Conservation (phyloP, 768 basidiomycete species). For the Calocera viscosa region DNA sequence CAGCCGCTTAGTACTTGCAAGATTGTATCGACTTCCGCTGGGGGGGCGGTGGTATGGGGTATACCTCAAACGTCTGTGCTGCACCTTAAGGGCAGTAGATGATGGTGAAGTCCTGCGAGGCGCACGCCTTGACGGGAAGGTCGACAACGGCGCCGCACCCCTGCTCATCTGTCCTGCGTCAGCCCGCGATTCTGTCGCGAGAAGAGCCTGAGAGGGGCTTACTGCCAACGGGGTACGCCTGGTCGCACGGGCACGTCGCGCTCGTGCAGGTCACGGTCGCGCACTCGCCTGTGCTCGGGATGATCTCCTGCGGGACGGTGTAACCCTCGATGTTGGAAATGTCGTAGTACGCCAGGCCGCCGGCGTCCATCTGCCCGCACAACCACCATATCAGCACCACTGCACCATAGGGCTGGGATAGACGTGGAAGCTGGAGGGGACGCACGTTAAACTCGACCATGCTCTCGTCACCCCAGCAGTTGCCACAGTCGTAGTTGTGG, state of each 20-base stretch:
- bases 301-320: not conserved
- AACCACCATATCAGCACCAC: not conserved
- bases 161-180: not conserved
- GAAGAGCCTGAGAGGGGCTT: not conserved
- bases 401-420: not conserved
- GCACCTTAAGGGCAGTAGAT: not conserved
- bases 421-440: not conserved
- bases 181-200: not conserved
- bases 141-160: slow-evolving; percentile 1
- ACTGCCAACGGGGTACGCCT: not conserved
- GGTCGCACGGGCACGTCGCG: slow-evolving; percentile 5
- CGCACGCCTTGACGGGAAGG: not conserved
- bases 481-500: slow-evolving; percentile 2
- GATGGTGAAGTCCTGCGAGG: not conserved
- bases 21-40: too few species aligned
- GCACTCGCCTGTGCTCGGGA: slow-evolving; percentile 1
- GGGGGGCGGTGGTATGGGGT: not conserved
- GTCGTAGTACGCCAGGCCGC: slow-evolving; percentile 4
- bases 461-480: slow-evolving; percentile 5
- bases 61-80: not conserved
- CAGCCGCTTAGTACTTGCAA: not conserved
- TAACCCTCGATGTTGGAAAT: slow-evolving; percentile 4
- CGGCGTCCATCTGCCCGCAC: not conserved
- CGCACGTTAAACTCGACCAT: slow-evolving; percentile 8
- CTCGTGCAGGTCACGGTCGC: not conserved